Base-by-base conservation (phyloP, 176 grass and related monocot genomes). In the Thalia dealbata region DNA sequence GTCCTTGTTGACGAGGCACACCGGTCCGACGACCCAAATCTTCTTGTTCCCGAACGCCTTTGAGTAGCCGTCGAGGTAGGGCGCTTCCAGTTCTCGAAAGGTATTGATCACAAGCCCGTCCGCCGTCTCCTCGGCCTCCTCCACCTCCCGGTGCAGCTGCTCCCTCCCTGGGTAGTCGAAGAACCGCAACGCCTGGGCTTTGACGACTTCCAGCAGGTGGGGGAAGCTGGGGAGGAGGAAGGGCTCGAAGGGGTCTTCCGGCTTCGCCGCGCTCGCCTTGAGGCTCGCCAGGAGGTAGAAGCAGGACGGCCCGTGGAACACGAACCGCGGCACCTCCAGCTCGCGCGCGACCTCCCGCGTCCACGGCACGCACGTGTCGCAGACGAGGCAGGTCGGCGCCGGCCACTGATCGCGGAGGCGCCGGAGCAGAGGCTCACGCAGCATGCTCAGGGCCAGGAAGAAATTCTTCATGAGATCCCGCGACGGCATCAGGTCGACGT, bases 261-360 rank as follows among this genome's bases (percentile, higher is more conserved):
- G 68, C 70, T 78, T 66, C 15, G 19, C 14, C 41, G 38, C 38
- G 14, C 16, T 69, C 64, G 67, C 75, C 43, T 78, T 55, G 52
- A 58, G 28, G 59, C 68, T 52, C 63, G 73, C 68, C 12, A 76
- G 65, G 27, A 75, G 32, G 32, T 2, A n/a, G 21, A 83, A 83
- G 45, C 69, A 74, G 0, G 46, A 72, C 19, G 73, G 70, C 14
- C 75, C 58, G 11, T 56, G 13, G 46, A 83, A 83, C 18, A 18
- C 42, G 52, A 82, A 23, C 55, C 81, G 76, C 7, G 81, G 81
- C n/a, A 82, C 38, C 14, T 74, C 65, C 12, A 83, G 70, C n/a
- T 73, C 67, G 15, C 29, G 16, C 0, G 81, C 75, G 14, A 83
- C 67, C 10, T 67, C 59, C 51, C 75, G 32, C 3, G 81, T 83